A percentile compares a stretch with the other conserved stretches of the same genome.
Evolutionary conservation across 2,329 filamentous ascomycete genomes (phyloP).

Genomic region (Amylocarpus encephaloides): DNA sequence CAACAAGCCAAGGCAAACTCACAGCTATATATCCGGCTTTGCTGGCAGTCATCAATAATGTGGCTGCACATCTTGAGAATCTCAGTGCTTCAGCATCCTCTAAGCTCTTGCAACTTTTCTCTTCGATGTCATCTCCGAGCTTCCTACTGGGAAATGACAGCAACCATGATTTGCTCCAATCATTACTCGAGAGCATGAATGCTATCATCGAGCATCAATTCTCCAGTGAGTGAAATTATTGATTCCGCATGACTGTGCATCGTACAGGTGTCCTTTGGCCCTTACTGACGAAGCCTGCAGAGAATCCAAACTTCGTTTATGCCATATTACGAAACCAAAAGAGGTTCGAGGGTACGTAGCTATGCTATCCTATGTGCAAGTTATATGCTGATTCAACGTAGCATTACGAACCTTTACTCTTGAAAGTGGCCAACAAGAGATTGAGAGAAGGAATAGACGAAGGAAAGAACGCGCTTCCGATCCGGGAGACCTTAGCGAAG

Average conservation of each 20-base stretch:
- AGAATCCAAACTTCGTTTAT: constrained; percentile 76
- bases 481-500: constrained; percentile 37
- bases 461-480: constrained; percentile 57
- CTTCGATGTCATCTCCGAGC: constrained; percentile 86
- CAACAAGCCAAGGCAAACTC: constrained; percentile 81
- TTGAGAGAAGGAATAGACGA: constrained; percentile 69
- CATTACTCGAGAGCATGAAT: constrained; percentile 82
- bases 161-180: constrained; percentile 75
- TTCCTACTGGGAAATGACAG: constrained; percentile 89
- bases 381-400: constrained; percentile 12
- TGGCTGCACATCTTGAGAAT: constrained; percentile 75
- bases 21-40: constrained; percentile 89
- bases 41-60: constrained; percentile 87
- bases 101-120: constrained; percentile 81
- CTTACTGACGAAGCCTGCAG: constrained; percentile 29
- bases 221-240: constrained; percentile 48
- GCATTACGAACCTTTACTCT: constrained; percentile 81
- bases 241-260: background rate
- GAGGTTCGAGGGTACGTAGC: constrained; percentile 56
- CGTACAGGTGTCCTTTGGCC: background rate
- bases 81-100: constrained; percentile 69
- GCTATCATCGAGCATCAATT: constrained; percentile 87
- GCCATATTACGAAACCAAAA: constrained; percentile 73
- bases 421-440: constrained; percentile 85
- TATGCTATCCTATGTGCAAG: background rate